phyloP scores from a whole-genome alignment of 768 basidiomycete species.

The Lentinula detonsa region DNA sequence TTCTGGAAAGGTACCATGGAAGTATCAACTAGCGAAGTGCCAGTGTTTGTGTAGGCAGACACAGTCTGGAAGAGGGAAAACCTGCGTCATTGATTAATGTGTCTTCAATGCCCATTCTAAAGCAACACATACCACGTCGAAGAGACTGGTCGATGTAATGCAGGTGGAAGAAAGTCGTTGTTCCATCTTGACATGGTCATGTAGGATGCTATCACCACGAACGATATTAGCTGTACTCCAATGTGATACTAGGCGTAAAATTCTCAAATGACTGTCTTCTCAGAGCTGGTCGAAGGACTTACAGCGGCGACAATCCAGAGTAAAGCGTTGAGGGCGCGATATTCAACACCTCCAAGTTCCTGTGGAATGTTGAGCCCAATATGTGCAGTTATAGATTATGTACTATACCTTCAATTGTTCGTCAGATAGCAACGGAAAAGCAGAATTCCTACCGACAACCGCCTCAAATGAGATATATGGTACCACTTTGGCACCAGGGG shows the following conservation, averaged over 20 bases:
- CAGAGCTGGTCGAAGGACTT: conserved; percentile 22
- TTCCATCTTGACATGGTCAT: conserved; percentile 59
- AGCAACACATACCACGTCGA: conserved; percentile 54
- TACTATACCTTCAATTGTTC: conserved; percentile 64
- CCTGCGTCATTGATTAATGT: conserved; percentile 35
- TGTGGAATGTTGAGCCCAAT: not conserved
- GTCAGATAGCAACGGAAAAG: conserved; percentile 59
- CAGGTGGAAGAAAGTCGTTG: conserved; percentile 52
- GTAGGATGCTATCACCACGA: conserved; percentile 77
- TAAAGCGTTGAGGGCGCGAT: conserved; percentile 72
- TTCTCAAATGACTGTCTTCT: not conserved
- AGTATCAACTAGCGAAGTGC: conserved; percentile 79
- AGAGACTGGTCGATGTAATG: conserved; percentile 46
- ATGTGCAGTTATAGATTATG: not conserved
- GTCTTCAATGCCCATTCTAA: not conserved
- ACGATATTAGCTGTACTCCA: conserved; percentile 58
- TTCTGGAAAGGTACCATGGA: conserved; percentile 90
- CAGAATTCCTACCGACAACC: conserved; percentile 76
- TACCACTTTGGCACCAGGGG: conserved; percentile 46
- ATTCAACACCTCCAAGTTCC: conserved; percentile 92
- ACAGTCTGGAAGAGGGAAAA: conserved; percentile 81
- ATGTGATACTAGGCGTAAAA: conserved; percentile 64
- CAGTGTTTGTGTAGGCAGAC: conserved; percentile 86
- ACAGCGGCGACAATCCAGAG: conserved; percentile 78
- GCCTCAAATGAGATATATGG: conserved; percentile 86